Evolutionary conservation across 2,329 filamentous ascomycete species (phyloP).

Genomic region (Sporothrix luriei): DNA sequence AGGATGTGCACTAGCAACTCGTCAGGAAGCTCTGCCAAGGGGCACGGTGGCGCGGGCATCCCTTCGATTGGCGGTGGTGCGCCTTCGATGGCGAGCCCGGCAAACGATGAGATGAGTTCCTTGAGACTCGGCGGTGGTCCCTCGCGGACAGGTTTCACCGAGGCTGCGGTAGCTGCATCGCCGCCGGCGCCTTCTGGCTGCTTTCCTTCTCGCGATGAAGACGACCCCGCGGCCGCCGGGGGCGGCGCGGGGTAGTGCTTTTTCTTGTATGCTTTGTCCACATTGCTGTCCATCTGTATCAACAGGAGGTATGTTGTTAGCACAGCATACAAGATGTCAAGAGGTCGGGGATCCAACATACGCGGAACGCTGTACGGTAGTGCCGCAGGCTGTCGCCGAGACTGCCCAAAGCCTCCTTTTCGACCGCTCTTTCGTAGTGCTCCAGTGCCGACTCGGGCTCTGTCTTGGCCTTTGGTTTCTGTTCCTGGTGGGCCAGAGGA

Average conservation of each 20-base stretch:
- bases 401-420: conserved; percentile 81
- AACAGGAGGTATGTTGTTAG: neutral
- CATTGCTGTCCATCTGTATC: conserved; percentile 72
- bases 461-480: conserved; percentile 20
- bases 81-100: conserved; percentile 67
- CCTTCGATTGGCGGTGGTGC: conserved; percentile 70
- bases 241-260: conserved; percentile 79
- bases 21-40: conserved; percentile 74
- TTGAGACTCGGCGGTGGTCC: conserved; percentile 59
- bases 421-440: conserved; percentile 88
- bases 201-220: conserved; percentile 32
- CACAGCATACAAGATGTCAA: neutral
- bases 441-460: conserved; percentile 79
- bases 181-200: conserved; percentile 31
- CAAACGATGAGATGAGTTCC: conserved; percentile 77
- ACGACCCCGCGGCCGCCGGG: conserved; percentile 50
- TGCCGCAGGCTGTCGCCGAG: conserved; percentile 85
- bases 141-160: conserved; percentile 59
- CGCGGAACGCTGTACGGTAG: conserved; percentile 88
- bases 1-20: conserved; percentile 85
- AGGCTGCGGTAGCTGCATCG: conserved; percentile 48
- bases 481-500: neutral
- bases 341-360: conserved; percentile 45
- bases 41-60: conserved; percentile 74
- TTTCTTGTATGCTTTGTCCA: conserved; percentile 84